A percentile compares a stretch with the other conserved stretches of the same genome.
Conservation (phyloP, 306 rosid species). For the Trifolium repens region DNA sequence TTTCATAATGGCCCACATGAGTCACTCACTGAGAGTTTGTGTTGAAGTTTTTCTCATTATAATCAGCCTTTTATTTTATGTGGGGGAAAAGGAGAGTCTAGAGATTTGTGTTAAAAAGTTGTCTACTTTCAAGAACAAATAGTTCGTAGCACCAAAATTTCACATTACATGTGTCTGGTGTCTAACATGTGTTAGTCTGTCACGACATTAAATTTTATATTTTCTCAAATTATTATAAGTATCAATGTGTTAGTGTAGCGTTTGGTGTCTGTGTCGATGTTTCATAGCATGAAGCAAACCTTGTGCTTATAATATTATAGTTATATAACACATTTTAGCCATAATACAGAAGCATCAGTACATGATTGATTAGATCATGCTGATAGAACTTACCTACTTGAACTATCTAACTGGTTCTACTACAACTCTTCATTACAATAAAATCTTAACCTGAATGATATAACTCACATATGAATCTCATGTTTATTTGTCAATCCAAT, state of each 20-base stretch:
- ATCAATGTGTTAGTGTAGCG: no score
- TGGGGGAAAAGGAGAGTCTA: background rate
- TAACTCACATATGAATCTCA: constrained; percentile 2
- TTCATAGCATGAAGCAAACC: background rate
- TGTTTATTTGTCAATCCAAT: constrained; percentile 75
- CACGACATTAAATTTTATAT: no score
- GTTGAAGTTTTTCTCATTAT: background rate
- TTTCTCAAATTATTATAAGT: no score
- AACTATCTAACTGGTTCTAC: constrained; percentile 30
- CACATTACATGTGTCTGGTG: no score
- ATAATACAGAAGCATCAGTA: constrained; percentile 6
- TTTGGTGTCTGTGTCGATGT: no score
- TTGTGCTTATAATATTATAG: background rate
- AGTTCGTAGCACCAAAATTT: no score
- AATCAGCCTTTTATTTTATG: background rate
- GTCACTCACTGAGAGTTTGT: background rate
- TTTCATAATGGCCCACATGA: constrained; percentile 14
- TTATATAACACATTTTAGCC: background rate
- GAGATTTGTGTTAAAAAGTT: background rate
- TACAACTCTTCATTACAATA: constrained; percentile 12
- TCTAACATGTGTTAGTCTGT: no score
- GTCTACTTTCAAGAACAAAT: background rate
- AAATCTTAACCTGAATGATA: constrained; percentile 19
- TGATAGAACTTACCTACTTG: constrained; percentile 27
- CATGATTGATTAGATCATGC: constrained; percentile 3